These are phyloP conservation scores for Apocynum venetum DNA, from an alignment of 257 asterid genomes.

Conservation along the genomic window DNA sequence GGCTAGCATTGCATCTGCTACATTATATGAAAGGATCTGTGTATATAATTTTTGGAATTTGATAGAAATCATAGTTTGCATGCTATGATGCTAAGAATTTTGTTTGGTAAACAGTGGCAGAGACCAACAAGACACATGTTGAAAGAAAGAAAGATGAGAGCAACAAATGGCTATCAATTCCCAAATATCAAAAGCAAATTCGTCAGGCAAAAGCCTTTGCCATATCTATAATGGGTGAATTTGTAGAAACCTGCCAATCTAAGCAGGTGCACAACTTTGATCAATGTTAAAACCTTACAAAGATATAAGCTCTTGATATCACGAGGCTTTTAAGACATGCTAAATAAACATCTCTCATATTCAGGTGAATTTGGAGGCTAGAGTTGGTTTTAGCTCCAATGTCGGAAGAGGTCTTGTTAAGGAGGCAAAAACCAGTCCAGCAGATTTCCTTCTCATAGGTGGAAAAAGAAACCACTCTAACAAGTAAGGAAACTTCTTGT, in stretches of 20 bases:
- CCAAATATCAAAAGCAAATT: slow-evolving; percentile 49
- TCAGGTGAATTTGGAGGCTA: slow-evolving; percentile 72
- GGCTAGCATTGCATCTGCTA: not conserved
- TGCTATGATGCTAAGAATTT: not conserved
- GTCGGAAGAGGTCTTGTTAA: slow-evolving; percentile 52
- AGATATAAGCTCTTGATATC: not conserved
- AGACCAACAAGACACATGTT: slow-evolving; percentile 30
- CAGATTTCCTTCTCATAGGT: slow-evolving; percentile 63
- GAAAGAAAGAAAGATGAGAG: slow-evolving; percentile 35
- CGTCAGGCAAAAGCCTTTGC: slow-evolving; percentile 74
- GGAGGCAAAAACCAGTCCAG: slow-evolving; percentile 52
- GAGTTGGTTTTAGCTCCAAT: slow-evolving; percentile 55
- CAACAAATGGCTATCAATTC: slow-evolving; percentile 33
- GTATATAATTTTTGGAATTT: not conserved
- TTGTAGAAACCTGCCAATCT: slow-evolving; percentile 50
- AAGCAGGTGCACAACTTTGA: slow-evolving; percentile 41
- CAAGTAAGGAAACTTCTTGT: slow-evolving; percentile 38
- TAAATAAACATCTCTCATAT: not conserved
- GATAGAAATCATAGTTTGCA: not conserved
- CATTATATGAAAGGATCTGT: not conserved
- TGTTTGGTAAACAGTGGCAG: slow-evolving; percentile 29
- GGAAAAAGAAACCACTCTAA: slow-evolving; percentile 31
- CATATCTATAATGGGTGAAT: slow-evolving; percentile 60
- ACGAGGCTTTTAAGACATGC: not conserved
- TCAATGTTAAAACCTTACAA: not conserved